These are phyloP conservation scores for Cystobasidium sp. DNA, from an alignment of 1,284 basidiomycete genomes.

Conservation along the genomic window DNA sequence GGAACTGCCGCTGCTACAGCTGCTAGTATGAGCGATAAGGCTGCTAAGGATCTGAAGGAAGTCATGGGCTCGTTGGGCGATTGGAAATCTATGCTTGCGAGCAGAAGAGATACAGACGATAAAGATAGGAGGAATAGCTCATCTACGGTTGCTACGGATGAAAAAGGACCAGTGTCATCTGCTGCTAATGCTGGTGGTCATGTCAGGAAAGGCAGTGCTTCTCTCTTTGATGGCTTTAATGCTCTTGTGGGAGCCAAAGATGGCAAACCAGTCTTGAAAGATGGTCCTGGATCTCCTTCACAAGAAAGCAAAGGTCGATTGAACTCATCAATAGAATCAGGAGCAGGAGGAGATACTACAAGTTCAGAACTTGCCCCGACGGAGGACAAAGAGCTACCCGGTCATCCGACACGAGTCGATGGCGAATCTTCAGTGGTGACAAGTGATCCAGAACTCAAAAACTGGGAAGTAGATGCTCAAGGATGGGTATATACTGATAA, in stretches of 20 bases:
- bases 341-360: neutral
- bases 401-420: conserved; percentile 34
- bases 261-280: conserved; percentile 35
- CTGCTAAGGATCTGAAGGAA: conserved; percentile 37
- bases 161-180: neutral
- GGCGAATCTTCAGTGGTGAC: conserved; percentile 19
- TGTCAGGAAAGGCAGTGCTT: conserved; percentile 30
- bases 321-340: neutral
- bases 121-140: conserved; percentile 24
- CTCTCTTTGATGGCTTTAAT: conserved; percentile 32
- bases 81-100: conserved; percentile 39
- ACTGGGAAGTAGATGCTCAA: conserved; percentile 56
- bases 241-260: conserved; percentile 38
- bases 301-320: conserved; percentile 10
- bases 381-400: conserved; percentile 21
- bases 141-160: neutral
- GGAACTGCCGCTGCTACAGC: conserved; percentile 28
- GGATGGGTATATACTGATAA: conserved; percentile 61
- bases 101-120: conserved; percentile 17
- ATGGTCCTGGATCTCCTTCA: neutral
- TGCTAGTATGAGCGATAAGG: conserved; percentile 24
- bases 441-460: conserved; percentile 23
- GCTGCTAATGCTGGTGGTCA: neutral
- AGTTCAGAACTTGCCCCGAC: neutral
- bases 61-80: conserved; percentile 40